Evolutionary conservation across 225 moss, liverwort and hornwort species (phyloP), one percentile per base, ranked within the genome.

Genomic region (Asterella californica): DNA sequence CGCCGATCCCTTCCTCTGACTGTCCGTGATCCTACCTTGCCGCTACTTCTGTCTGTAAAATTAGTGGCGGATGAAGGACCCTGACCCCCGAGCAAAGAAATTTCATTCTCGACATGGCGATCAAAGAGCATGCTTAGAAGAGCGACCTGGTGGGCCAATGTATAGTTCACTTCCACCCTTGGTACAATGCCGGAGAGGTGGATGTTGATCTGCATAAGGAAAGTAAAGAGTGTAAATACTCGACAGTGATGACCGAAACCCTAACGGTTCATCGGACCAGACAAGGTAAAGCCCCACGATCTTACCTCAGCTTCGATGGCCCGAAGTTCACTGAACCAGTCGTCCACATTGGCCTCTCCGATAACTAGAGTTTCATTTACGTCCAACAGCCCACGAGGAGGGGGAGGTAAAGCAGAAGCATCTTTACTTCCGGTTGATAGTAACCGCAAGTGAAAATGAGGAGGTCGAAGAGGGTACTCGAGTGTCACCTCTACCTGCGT

Each of bases 71-170:
- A 59, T 71, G 79, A 78, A 75, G 73, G 10, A 33, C 38, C 66
- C 32, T 77, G 69, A 46, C 69, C 49, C 34, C 83, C 79, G 5
- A 45, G 38, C 17, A 69, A 69, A 53, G 84, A 77, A 30, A 73
- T 48, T 50, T 79, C 80, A 29, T 48, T 81, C 55, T 88, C 84
- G 21, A 86, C 82, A 57, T 80, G 79, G 67, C 79, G 72, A 63
- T 96, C 96, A 83, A 89, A 86, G 76, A 90, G 92, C 89, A 88
- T 91, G 85, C 91, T 83, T 57, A 96, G 84, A 59, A 90, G 89
- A 64, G 89, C 82, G 80, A 96, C 79, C 73, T 96, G 96, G 83
- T 96, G 96, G 48, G 89, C 87, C 84, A 96, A 78, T 36, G 86
- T 80, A 66, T 91, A 79, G 61, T 90, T 92, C 49, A 84, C 84